phyloP scores from a whole-genome alignment of 2,329 filamentous ascomycete species.

The Tolypocladium ovalisporum region DNA sequence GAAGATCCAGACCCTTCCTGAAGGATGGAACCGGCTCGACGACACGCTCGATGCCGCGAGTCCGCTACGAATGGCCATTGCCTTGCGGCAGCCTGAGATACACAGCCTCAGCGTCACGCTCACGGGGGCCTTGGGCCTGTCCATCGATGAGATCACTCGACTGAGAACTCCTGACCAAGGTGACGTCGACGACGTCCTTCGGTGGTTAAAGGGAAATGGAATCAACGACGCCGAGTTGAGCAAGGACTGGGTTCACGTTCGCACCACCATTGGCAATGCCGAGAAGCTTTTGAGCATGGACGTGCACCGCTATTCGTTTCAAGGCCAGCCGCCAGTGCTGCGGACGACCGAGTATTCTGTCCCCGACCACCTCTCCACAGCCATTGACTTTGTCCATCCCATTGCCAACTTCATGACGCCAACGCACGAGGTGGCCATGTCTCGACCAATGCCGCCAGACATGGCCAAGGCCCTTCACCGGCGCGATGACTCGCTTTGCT shows the following conservation, averaged over 20 bases:
- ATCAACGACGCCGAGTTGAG: slow-evolving; percentile 20
- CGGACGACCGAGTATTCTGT: slow-evolving; percentile 33
- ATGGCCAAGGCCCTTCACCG: background rate
- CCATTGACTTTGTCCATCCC: slow-evolving; percentile 36
- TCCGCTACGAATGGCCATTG: slow-evolving; percentile 18
- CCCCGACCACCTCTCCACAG: slow-evolving; percentile 24
- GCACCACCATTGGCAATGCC: slow-evolving; percentile 26
- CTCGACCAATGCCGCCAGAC: background rate
- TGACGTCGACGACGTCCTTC: slow-evolving; percentile 23
- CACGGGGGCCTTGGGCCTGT: slow-evolving; percentile 18
- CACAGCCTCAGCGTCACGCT: slow-evolving; percentile 14
- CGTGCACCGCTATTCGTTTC: slow-evolving; percentile 30
- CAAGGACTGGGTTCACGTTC: slow-evolving; percentile 31
- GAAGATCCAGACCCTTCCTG: slow-evolving; percentile 13
- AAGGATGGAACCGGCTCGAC: slow-evolving; percentile 17
- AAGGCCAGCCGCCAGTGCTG: slow-evolving; percentile 23
- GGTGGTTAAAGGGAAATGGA: slow-evolving; percentile 29
- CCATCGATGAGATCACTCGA: slow-evolving; percentile 20
- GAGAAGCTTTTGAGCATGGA: slow-evolving; percentile 29
- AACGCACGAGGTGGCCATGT: slow-evolving; percentile 14
- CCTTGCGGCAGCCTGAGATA: slow-evolving; percentile 19
- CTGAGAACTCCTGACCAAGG: slow-evolving; percentile 23
- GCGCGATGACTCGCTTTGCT: background rate
- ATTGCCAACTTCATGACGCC: slow-evolving; percentile 38
- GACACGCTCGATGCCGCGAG: slow-evolving; percentile 11